phyloP scores from a whole-genome alignment of 2,329 filamentous ascomycete species.

The Hypoxylon sp. region DNA sequence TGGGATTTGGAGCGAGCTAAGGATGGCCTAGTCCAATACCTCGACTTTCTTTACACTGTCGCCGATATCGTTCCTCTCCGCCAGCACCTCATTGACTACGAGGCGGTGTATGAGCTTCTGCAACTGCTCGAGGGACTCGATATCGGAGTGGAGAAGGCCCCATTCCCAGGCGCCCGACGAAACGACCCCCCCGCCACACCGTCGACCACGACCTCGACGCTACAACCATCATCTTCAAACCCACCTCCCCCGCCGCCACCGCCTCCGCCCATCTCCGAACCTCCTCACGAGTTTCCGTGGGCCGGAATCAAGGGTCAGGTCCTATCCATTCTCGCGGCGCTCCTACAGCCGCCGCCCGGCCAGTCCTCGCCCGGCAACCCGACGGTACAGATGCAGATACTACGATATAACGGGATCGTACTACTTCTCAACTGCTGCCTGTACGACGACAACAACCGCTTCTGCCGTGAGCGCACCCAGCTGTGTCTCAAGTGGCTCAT shows the following conservation, averaged over 20 bases:
- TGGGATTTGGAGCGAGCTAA: slow-evolving; percentile 99
- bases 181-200: slow-evolving; percentile 39
- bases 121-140: slow-evolving; percentile 89
- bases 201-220: slow-evolving; percentile 47
- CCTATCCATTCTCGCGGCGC: slow-evolving; percentile 86
- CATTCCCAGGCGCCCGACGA: slow-evolving; percentile 64
- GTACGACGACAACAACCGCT: slow-evolving; percentile 93
- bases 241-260: slow-evolving; percentile 58
- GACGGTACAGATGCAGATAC: slow-evolving; percentile 87
- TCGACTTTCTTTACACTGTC: slow-evolving; percentile 92
- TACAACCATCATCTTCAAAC: slow-evolving; percentile 48
- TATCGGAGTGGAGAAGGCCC: slow-evolving; percentile 85
- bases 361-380: slow-evolving; percentile 72
- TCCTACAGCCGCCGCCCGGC: slow-evolving; percentile 83
- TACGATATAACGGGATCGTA: slow-evolving; percentile 86
- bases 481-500: slow-evolving; percentile 88
- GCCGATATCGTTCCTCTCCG: slow-evolving; percentile 88
- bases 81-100: slow-evolving; percentile 88
- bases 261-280: slow-evolving; percentile 69
- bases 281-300: slow-evolving; percentile 73
- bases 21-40: slow-evolving; percentile 92
- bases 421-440: slow-evolving; percentile 88
- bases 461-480: slow-evolving; percentile 90
- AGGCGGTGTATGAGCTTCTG: slow-evolving; percentile 88
- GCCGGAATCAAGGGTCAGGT: slow-evolving; percentile 89